These are phyloP conservation scores for Verticillium zaregamsianum DNA, from an alignment of 2,329 filamentous ascomycete species.

Conservation along the genomic window DNA sequence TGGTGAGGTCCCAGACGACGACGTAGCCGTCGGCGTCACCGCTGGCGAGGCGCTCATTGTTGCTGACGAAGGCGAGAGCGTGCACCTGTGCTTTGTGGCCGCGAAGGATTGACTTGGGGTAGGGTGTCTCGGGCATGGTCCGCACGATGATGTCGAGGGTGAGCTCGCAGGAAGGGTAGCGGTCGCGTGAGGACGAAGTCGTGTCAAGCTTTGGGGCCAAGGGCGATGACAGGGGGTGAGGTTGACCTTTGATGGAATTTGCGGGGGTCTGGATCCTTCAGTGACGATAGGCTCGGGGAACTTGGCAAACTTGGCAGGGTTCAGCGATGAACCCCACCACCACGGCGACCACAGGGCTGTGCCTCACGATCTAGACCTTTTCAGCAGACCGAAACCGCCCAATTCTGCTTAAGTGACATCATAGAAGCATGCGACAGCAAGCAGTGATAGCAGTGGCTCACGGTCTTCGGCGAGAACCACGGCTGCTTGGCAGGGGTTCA, in stretches of 20 bases:
- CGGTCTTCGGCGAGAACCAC: too few relatives aligned
- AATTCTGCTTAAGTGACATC: too few relatives aligned
- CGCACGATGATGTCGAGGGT: constrained; percentile 10
- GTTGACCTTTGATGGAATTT: background rate
- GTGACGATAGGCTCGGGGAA: background rate
- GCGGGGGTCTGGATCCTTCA: background rate
- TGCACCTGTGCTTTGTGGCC: constrained; percentile 83
- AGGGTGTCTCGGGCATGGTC: constrained; percentile 17
- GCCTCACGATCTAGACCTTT: background rate
- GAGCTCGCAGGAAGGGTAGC: background rate
- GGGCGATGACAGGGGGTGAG: background rate
- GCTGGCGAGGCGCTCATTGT: constrained; percentile 74
- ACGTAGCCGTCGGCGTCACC: constrained; percentile 90
- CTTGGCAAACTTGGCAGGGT: background rate
- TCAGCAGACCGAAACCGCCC: too few relatives aligned
- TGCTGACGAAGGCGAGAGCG: constrained; percentile 65
- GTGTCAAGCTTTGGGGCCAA: background rate
- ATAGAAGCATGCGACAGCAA: too few relatives aligned
- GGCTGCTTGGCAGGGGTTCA: background rate
- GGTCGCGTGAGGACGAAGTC: background rate
- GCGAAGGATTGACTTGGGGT: constrained; percentile 65
- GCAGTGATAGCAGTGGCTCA: too few relatives aligned
- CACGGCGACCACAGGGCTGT: background rate
- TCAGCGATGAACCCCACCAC: background rate
- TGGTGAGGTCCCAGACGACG: constrained; percentile 78